These are phyloP conservation scores for Galerina marginata DNA, from an alignment of 768 basidiomycete species.

Conservation along the genomic window DNA sequence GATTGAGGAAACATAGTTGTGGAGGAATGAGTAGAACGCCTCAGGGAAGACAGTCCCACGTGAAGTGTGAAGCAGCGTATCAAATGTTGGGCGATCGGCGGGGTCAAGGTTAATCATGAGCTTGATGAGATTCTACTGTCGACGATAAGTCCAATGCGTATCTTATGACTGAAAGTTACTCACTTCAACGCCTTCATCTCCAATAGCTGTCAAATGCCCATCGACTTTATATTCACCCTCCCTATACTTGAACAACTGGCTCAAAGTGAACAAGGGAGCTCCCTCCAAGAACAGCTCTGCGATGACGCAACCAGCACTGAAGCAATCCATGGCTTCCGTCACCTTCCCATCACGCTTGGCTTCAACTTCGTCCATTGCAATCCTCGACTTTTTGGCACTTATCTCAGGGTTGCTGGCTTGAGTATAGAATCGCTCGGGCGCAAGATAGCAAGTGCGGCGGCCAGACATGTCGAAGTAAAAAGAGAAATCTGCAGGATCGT, in stretches of 20 bases:
- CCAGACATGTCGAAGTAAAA: conserved; percentile 98
- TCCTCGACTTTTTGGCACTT: conserved; percentile 66
- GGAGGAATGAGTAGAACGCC: conserved; percentile 92
- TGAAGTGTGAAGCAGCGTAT: conserved; percentile 73
- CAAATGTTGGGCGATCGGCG: conserved; percentile 77
- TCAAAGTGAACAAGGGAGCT: conserved; percentile 88
- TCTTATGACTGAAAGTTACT: conserved; percentile 32
- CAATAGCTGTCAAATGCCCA: conserved; percentile 70
- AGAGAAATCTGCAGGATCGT: conserved; percentile 97
- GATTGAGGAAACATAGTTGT: conserved; percentile 84
- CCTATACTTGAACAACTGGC: conserved; percentile 93
- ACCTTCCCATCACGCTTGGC: conserved; percentile 81
- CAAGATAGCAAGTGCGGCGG: conserved; percentile 92
- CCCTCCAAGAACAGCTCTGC: conserved; percentile 97
- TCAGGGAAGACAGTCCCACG: conserved; percentile 88
- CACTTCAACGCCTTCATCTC: conserved; percentile 83
- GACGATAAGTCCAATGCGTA: conserved; percentile 24
- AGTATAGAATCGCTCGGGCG: conserved; percentile 94
- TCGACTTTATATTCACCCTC: conserved; percentile 85
- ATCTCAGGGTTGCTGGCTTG: conserved; percentile 70
- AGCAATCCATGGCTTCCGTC: conserved; percentile 97
- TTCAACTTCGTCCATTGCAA: conserved; percentile 57
- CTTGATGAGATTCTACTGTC: conserved; percentile 77
- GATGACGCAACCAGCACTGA: conserved; percentile 92
- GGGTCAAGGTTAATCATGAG: conserved; percentile 91